Evolutionary conservation across 495 filamentous ascomycete species (phyloP), one percentile per base, ranked within the genome.

Genomic region (Penicillium silybi): DNA sequence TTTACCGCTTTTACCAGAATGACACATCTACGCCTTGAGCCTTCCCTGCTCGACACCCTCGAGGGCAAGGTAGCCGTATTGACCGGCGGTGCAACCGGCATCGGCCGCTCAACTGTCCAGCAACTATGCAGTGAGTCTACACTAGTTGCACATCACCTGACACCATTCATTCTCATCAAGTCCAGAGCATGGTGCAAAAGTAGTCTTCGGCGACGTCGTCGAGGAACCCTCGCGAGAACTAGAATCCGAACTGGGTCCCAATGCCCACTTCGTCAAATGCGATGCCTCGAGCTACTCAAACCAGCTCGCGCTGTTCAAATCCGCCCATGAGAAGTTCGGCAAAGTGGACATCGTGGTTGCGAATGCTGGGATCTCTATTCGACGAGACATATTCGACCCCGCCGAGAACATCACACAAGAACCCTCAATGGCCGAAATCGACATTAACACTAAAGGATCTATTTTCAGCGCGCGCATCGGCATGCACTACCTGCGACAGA

Each of bases 51-150:
- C 11, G 18, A 37, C 39, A 42, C 41, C 13, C 51, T 73, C 4
- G 58, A 58, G 19, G 63, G 61, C 38, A 65, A 66, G 45, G 70
- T 73, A 6, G 62, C 68, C 9, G 66, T 73, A 7, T 50, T 73
- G 15, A 73, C 70, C 1, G 68, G 70, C 34, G 67, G 66, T 13
- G 61, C 68, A 39, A 69, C 63, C n/a, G 70, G 70, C 8, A 70
- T 73, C 43, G 70, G 70, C 1, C 61, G 61, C 16, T 48, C 50
- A 32, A 50, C 61, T n/a, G 55, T 72, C 1, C 50, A 61, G 29
- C 57, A 68, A 46, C 63, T 70, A 34, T 57, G 63, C 48, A 35
- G 69, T 72, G 35, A 40, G 50, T 27, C 8, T 13, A 18, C 1
- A 20, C 32, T 15, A 38, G 0, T 2, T 11, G 26, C 22, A 16